These are phyloP conservation scores for Aspergillus campestris DNA, from an alignment of 495 filamentous ascomycete species.

Conservation along the genomic window DNA sequence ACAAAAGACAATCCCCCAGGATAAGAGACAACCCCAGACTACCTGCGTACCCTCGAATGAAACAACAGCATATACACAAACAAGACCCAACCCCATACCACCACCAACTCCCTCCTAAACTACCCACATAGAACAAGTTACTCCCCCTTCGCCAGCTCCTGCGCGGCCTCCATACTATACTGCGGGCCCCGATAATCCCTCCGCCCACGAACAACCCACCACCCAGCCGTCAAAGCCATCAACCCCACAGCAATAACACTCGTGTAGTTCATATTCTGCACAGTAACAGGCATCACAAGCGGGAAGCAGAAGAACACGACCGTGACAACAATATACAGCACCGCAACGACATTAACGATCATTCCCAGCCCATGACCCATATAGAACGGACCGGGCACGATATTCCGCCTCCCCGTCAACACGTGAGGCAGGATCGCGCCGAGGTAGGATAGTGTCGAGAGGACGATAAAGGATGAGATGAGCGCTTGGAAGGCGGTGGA, in stretches of 20 bases:
- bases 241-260: conserved; percentile 46
- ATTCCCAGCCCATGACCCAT: conserved; percentile 22
- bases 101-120: too few species aligned
- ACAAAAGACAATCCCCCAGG: too few species aligned
- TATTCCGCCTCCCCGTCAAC: conserved; percentile 18
- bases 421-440: conserved; percentile 27
- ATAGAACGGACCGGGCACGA: conserved; percentile 23
- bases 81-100: too few species aligned
- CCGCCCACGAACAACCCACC: conserved; percentile 31
- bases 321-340: conserved; percentile 26
- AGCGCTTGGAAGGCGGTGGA: conserved; percentile 58
- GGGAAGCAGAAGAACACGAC: conserved; percentile 69
- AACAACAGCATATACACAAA: too few species aligned
- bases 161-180: conserved; percentile 25
- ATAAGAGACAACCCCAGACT: too few species aligned
- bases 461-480: too few species aligned
- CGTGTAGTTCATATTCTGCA: conserved; percentile 59
- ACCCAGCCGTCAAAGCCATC: conserved; percentile 12
- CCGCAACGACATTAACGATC: conserved; percentile 25
- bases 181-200: conserved; percentile 24
- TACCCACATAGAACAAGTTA: not conserved
- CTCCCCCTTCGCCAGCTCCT: not conserved
- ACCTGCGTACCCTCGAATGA: too few species aligned
- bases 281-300: conserved; percentile 43
- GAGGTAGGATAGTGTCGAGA: conserved; percentile 13